Evolutionary conservation across 2,329 filamentous ascomycete genomes (phyloP).

Genomic region (Curvularia sp.): DNA sequence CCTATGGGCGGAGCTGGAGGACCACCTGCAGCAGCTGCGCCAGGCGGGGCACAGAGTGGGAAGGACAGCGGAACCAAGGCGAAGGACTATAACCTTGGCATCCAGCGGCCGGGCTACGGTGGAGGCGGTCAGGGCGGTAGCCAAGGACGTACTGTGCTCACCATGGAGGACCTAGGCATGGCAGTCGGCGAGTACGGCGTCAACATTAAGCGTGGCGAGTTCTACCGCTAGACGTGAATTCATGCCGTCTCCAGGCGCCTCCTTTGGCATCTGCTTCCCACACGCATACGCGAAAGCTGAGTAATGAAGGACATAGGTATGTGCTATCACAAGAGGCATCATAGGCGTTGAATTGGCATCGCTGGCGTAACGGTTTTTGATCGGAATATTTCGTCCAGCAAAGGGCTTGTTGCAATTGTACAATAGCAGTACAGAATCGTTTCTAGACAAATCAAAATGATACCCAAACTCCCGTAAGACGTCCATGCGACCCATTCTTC

Average conservation of each 20-base stretch:
- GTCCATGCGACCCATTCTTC: slow-evolving; percentile 35
- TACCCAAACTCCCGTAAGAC: slow-evolving; percentile 49
- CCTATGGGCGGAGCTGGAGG: slow-evolving; percentile 81
- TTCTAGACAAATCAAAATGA: slow-evolving; percentile 41
- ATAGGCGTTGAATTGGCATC: slow-evolving; percentile 37
- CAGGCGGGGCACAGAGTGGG: slow-evolving; percentile 62
- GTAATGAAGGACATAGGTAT: slow-evolving; percentile 10
- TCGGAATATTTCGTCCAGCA: slow-evolving; percentile 21
- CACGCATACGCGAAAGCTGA: neutral
- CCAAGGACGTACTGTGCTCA: slow-evolving; percentile 91
- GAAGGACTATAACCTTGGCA: slow-evolving; percentile 58
- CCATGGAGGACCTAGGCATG: slow-evolving; percentile 99
- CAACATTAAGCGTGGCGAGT: slow-evolving; percentile 96
- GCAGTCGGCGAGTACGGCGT: slow-evolving; percentile 97
- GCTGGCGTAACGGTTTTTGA: slow-evolving; percentile 28
- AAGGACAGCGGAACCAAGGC: slow-evolving; percentile 53
- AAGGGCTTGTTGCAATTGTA: slow-evolving; percentile 40
- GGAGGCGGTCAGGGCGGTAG: slow-evolving; percentile 88
- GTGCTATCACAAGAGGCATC: slow-evolving; percentile 26
- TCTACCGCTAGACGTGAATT: slow-evolving; percentile 73
- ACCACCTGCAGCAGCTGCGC: slow-evolving; percentile 65
- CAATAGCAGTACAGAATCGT: slow-evolving; percentile 43
- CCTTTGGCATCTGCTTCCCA: neutral
- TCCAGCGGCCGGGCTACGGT: slow-evolving; percentile 63
- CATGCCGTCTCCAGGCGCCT: neutral